Base-by-base conservation (phyloP, 345 rosid species). In the Syzygium jambos region DNA sequence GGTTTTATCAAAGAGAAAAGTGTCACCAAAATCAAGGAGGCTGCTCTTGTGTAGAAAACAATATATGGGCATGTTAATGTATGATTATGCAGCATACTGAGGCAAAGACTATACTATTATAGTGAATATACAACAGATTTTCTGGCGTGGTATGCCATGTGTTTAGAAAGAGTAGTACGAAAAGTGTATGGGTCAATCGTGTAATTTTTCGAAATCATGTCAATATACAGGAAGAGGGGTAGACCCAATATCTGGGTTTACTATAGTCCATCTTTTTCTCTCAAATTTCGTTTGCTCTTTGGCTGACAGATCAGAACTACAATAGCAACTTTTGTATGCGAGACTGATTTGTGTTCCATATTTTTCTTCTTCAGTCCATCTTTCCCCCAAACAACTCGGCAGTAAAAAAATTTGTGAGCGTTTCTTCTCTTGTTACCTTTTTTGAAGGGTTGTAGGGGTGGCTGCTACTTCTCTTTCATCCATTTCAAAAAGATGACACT, bases 1-100 rank as follows among this genome's bases (percentile, higher is more conserved):
- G 95, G 99, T 57, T 92, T 94, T 84, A 90, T 95, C 91, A 90
- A 59, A 88, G 87, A 90, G 88, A 92, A 89, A 91, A 89, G 63
- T 27, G 86, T 34, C 65, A 85, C 86, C 86, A 88, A 91, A 87
- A 88, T 30, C 55, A 91, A 88, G 90, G 94, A 92, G 85, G 94
- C 92, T 88, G 93, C 94, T 59, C 90, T 93, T 49, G 93, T 93
- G 53, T 93, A 91, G 87, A 86, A 86, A 87, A 55, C 19, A 16
- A 73, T 22, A 82, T 59, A 17, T 73, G 80, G 80, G 43, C 82
- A 86, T 73, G 23, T 49, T 77, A 27, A 85, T 82, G 85, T 54
- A 87, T 30, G 84, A 19, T 85, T 59, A 15, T 56, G 59, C 65
- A 87, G 80, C 49, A 73, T 55, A 85, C 7, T 89, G 61, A 11